Evolutionary conservation across 2,329 filamentous ascomycete species (phyloP).

Genomic region (Bipolaris oryzae): DNA sequence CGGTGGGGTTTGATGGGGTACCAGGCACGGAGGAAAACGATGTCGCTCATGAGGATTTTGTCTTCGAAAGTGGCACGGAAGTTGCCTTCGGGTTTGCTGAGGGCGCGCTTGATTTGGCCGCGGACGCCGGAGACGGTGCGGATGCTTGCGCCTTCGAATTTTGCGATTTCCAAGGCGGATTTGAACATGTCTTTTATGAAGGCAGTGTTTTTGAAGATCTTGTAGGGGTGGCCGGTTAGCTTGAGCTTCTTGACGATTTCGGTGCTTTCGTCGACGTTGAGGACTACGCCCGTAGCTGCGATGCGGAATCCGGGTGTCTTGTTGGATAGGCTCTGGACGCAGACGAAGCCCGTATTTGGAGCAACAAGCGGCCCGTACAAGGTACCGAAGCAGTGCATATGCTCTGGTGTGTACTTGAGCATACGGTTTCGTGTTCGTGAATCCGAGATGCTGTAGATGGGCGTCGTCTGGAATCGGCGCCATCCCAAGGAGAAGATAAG

Average conservation of each 20-base stretch:
- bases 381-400: constrained; percentile 98
- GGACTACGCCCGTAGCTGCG: constrained; percentile 88
- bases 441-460: constrained; percentile 94
- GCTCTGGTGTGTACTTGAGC: constrained; percentile 98
- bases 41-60: constrained; percentile 95
- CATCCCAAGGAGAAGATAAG: constrained; percentile 96
- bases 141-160: constrained; percentile 95
- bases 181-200: constrained; percentile 99
- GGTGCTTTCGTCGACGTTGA: constrained; percentile 91
- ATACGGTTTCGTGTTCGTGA: constrained; percentile 92
- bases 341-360: constrained; percentile 94
- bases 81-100: constrained; percentile 91
- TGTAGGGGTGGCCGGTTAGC: constrained; percentile 89
- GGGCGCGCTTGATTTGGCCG: constrained; percentile 94
- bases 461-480: constrained; percentile 90
- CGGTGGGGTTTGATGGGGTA: constrained; percentile 93
- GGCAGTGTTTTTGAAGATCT: constrained; percentile 99
- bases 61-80: constrained; percentile 98
- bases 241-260: constrained; percentile 99
- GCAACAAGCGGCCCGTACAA: constrained; percentile 95
- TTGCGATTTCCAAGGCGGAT: constrained; percentile 89
- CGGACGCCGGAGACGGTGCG: constrained; percentile 94
- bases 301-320: constrained; percentile 90
- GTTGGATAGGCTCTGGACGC: constrained; percentile 85
- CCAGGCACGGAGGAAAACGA: constrained; percentile 96